Evolutionary conservation across 2,329 filamentous ascomycete species (phyloP).

Genomic region (Aureobasidium namibiae): DNA sequence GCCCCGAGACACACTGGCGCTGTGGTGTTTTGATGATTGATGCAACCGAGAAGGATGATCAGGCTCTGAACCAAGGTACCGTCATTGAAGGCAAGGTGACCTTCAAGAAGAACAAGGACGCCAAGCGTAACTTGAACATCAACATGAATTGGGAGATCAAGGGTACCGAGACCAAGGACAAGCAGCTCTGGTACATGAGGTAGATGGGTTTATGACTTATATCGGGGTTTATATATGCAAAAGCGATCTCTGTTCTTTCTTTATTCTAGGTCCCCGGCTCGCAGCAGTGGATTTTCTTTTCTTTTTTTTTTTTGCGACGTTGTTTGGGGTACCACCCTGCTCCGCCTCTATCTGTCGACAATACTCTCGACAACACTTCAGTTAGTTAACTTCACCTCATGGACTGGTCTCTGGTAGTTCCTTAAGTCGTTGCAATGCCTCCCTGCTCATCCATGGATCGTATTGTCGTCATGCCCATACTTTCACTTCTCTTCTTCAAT

Average conservation of each 20-base stretch:
- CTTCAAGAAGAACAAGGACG: constrained; percentile 24
- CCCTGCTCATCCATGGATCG: no score
- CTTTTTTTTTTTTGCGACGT: not conserved
- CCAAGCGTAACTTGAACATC: constrained; percentile 33
- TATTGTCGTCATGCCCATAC: no score
- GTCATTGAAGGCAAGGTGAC: constrained; percentile 47
- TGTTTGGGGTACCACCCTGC: not conserved
- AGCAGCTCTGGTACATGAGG: constrained; percentile 25
- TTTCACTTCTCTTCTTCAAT: no score
- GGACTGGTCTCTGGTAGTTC: no score
- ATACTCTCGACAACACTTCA: no score
- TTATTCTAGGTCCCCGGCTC: no score
- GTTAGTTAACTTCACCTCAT: no score
- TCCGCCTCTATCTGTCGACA: not conserved
- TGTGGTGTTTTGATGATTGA: constrained; percentile 70
- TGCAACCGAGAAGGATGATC: constrained; percentile 40
- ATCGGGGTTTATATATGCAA: not conserved
- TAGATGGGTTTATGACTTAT: not conserved
- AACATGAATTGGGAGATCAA: constrained; percentile 30
- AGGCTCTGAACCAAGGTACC: constrained; percentile 45
- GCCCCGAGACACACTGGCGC: constrained; percentile 80
- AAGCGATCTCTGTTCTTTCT: not conserved
- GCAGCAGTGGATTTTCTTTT: no score
- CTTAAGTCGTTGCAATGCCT: no score
- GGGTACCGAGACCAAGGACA: constrained; percentile 19